Evolutionary conservation across 2,329 filamentous ascomycete genomes (phyloP).

Genomic region (Hypoxylon sp.): DNA sequence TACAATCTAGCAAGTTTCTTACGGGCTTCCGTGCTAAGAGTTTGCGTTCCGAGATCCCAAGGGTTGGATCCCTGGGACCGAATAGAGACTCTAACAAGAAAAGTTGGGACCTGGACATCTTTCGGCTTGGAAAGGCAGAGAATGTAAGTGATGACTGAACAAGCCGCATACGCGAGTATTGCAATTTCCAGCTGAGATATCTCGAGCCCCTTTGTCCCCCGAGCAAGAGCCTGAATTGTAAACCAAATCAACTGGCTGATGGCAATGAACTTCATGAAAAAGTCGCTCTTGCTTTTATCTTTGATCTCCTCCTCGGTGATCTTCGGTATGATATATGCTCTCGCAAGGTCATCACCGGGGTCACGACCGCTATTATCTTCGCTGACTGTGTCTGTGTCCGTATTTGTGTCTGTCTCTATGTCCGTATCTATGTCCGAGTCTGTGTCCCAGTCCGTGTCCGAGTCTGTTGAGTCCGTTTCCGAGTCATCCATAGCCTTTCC

Average conservation of each 20-base stretch:
- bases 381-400: not conserved
- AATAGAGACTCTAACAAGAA: not conserved
- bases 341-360: not conserved
- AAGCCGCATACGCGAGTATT: slow-evolving; percentile 1
- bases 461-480: not conserved
- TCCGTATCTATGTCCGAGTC: not conserved
- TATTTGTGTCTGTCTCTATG: not conserved
- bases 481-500: not conserved
- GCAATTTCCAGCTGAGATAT: not conserved
- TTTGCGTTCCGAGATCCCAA: not conserved
- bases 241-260: slow-evolving; percentile 8
- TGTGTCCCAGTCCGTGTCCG: not conserved
- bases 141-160: not conserved
- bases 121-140: slow-evolving; percentile 1
- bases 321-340: not conserved
- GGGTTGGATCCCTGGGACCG: not conserved
- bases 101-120: slow-evolving; percentile 3
- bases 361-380: not conserved
- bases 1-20: not conserved
- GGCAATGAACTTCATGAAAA: not conserved
- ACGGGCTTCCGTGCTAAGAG: not conserved
- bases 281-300: slow-evolving; percentile 7
- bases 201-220: not conserved
- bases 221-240: not conserved
- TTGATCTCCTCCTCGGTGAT: slow-evolving; percentile 4